phyloP scores from a whole-genome alignment of 352 stramenopile species.

The Pythium dissotocum region DNA sequence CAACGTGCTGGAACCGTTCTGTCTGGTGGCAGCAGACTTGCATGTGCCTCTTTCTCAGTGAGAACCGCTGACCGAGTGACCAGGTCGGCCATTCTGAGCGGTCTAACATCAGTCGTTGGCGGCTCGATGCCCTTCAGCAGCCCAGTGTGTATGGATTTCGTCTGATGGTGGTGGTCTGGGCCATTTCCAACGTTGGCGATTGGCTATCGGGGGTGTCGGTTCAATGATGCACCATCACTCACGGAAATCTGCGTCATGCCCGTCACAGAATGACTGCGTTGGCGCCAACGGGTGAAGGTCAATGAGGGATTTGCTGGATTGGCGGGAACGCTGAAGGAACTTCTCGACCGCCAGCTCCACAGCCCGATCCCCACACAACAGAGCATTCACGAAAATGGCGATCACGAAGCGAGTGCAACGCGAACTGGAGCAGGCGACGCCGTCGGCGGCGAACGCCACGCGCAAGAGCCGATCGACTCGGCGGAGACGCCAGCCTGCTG shows the following conservation, averaged over 20 bases:
- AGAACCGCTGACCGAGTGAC: no score
- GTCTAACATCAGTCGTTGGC: no score
- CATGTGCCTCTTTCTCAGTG: no score
- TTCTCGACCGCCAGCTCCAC: not conserved
- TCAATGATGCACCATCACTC: not conserved
- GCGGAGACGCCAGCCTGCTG: not conserved
- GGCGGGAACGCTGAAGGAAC: not conserved
- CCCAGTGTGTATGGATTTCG: no score
- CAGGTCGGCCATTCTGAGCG: no score
- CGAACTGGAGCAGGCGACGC: slow-evolving; percentile 21
- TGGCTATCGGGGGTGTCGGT: not conserved
- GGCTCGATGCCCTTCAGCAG: no score
- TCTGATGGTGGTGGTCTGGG: no score
- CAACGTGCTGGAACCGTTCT: not conserved
- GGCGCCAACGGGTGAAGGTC: not conserved
- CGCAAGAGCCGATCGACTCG: not conserved
- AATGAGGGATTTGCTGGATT: not conserved
- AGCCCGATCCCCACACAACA: not conserved
- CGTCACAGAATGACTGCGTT: slow-evolving; percentile 4
- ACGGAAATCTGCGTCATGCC: not conserved
- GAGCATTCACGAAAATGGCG: slow-evolving; percentile 11
- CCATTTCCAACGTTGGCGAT: slow-evolving; percentile 1
- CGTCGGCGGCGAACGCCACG: slow-evolving; percentile 1
- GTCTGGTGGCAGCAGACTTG: not conserved
- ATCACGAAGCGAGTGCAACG: slow-evolving; percentile 35